These are phyloP conservation scores for Russula virescens DNA, from an alignment of 768 basidiomycete genomes.

Conservation along the genomic window DNA sequence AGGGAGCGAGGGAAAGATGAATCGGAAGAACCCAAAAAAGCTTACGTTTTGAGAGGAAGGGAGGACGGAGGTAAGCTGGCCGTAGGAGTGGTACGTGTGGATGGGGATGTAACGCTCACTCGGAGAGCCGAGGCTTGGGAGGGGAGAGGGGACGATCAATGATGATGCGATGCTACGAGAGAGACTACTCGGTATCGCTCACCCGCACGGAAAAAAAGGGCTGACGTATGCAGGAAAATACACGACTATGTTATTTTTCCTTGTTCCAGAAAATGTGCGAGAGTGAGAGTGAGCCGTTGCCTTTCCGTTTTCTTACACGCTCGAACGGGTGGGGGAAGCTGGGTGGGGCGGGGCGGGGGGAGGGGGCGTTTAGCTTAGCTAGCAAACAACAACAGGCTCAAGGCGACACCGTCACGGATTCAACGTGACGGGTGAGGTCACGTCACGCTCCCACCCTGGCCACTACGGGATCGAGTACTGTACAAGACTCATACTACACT, in stretches of 20 bases:
- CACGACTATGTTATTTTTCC: constrained; percentile 2
- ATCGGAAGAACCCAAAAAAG: constrained; percentile 23
- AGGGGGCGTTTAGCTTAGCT: constrained; percentile 15
- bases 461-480: constrained; percentile 14
- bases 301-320: constrained; percentile 3
- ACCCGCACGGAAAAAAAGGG: not conserved
- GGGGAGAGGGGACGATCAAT: constrained; percentile 25
- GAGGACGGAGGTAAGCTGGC: constrained; percentile 15
- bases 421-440: constrained; percentile 21
- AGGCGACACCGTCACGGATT: constrained; percentile 16
- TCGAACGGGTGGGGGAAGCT: not conserved
- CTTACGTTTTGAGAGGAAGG: constrained; percentile 21
- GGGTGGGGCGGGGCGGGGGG: no score
- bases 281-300: not conserved
- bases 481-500: constrained; percentile 17
- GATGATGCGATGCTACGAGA: constrained; percentile 23
- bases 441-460: constrained; percentile 23
- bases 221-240: constrained; percentile 11
- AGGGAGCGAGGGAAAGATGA: constrained; percentile 10
- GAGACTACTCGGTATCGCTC: constrained; percentile 18
- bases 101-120: constrained; percentile 15
- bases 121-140: constrained; percentile 25
- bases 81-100: constrained; percentile 20
- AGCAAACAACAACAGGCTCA: constrained; percentile 18
- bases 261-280: not conserved